Base-by-base conservation (phyloP, 169 alveolate species). In the Cryptosporidium parvum region DNA sequence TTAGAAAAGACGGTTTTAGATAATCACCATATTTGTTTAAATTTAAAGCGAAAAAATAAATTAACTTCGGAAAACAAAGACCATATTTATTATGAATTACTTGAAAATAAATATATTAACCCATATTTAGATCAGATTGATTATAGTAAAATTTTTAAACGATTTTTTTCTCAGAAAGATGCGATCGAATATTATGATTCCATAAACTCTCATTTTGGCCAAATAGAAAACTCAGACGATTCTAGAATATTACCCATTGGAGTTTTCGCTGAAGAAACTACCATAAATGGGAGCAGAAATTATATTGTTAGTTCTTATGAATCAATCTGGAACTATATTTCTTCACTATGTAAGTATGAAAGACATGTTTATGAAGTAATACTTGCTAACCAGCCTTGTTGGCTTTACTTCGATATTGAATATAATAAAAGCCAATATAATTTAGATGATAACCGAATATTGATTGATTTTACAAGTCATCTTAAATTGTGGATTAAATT, bases 331-430 rank as follows among this genome's bases (percentile, higher is more conserved):
- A 4, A 42, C 31, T 80, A 80, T 29, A n/a, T 37, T 8, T 26
- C 69, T 80, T 80, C 75, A 16, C 48, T 80, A 18, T 5, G 39
- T 61, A 18, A 59, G 14, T 61, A 39, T 26, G 16, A 39, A 23
- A 80, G 89, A 16, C 93, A 91, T 48, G 12, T 70, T 26, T 91
- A 91, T 45, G 93, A 91, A 44, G 85, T 91, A 29, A 58, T 91
- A 18, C 69, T 62, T 23, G 84, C 37, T 10, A 70, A 62, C n/a
- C 69, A 44, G 14, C 92, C 92, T 9, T 91, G 93, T 14, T 91
- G 93, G 93, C 84, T 91, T 16, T 91, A 84, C 42, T 91, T 91
- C 44, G 93, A 91, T 62, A 65, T 91, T 33, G 93, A 91, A 39
- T 91, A 70, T 33, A 59, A 85, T 37, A 91, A 68, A 44, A 31